A percentile compares a stretch with the other conserved stretches of the same genome.
phyloP scores from a whole-genome alignment of 768 basidiomycete species.

The Phanerochaete carnosa region DNA sequence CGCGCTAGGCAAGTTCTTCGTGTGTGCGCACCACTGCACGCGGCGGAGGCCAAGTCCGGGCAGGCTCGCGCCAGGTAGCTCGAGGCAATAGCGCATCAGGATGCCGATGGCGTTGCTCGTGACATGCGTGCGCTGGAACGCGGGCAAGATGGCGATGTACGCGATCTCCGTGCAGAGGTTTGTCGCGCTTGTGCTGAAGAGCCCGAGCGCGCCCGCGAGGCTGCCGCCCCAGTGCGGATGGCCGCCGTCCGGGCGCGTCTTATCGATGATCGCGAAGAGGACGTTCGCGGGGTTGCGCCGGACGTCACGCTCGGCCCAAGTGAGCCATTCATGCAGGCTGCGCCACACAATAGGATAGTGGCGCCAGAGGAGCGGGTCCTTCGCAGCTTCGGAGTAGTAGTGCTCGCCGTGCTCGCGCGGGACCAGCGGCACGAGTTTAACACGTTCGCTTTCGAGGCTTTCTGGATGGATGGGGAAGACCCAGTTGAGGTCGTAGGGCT shows the following conservation, averaged over 20 bases:
- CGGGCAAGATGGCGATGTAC: constrained; percentile 32
- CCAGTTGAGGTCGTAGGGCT: constrained; percentile 40
- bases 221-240: constrained; percentile 25
- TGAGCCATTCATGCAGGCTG: constrained; percentile 20
- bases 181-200: constrained; percentile 27
- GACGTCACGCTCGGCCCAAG: constrained; percentile 18
- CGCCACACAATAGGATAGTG: constrained; percentile 31
- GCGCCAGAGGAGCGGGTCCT: constrained; percentile 25
- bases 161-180: constrained; percentile 38
- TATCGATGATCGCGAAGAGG: constrained; percentile 40
- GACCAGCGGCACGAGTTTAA: constrained; percentile 38
- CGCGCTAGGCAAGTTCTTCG: constrained; percentile 26
- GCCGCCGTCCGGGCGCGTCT: constrained; percentile 25
- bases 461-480: constrained; percentile 29
- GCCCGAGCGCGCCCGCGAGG: constrained; percentile 39
- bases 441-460: constrained; percentile 32
- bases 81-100: constrained; percentile 26
- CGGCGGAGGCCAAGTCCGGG: constrained; percentile 41
- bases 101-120: constrained; percentile 37
- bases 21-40: constrained; percentile 42
- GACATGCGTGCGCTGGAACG: constrained; percentile 42
- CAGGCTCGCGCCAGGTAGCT: constrained; percentile 16
- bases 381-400: constrained; percentile 23
- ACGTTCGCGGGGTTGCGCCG: constrained; percentile 17
- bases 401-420: constrained; percentile 31